Evolutionary conservation across 139 green algal genomes (phyloP).

Genomic region (Coelastrella sp.): DNA sequence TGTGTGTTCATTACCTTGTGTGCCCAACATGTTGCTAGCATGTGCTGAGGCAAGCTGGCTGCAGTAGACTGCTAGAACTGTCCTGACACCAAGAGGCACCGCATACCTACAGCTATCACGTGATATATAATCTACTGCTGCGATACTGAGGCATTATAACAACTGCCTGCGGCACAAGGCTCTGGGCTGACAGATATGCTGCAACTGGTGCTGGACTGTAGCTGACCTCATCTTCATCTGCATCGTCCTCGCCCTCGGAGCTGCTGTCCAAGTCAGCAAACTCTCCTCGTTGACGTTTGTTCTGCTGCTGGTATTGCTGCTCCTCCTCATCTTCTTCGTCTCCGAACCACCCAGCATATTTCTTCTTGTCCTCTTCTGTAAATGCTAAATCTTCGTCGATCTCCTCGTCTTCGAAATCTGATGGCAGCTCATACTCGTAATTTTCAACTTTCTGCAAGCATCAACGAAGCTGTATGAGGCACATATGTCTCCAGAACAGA

Average conservation of each 20-base stretch:
- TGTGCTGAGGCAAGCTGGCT: no score
- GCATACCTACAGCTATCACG: no score
- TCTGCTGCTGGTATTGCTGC: constrained; percentile 29
- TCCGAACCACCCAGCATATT: constrained; percentile 82
- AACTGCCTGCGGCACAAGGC: no score
- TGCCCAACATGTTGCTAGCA: no score
- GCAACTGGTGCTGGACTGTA: not conserved
- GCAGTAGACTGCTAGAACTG: no score
- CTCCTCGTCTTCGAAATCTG: constrained; percentile 95
- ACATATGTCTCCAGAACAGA: not conserved
- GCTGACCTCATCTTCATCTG: constrained; percentile 38
- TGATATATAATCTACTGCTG: no score
- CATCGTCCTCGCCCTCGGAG: constrained; percentile 39
- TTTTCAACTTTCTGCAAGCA: constrained; percentile 82
- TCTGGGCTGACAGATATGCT: no score
- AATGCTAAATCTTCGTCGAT: constrained; percentile 97
- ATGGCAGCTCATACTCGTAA: constrained; percentile 92
- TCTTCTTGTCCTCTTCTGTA: constrained; percentile 86
- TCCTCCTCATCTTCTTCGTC: constrained; percentile 51
- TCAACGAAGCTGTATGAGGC: not conserved
- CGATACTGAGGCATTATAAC: no score
- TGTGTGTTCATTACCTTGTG: no score
- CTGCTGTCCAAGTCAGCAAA: constrained; percentile 58
- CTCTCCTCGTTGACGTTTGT: constrained; percentile 6
- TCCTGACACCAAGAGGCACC: no score